These are phyloP conservation scores for Lactifluus pinguis DNA, from an alignment of 768 basidiomycete genomes.

Conservation along the genomic window DNA sequence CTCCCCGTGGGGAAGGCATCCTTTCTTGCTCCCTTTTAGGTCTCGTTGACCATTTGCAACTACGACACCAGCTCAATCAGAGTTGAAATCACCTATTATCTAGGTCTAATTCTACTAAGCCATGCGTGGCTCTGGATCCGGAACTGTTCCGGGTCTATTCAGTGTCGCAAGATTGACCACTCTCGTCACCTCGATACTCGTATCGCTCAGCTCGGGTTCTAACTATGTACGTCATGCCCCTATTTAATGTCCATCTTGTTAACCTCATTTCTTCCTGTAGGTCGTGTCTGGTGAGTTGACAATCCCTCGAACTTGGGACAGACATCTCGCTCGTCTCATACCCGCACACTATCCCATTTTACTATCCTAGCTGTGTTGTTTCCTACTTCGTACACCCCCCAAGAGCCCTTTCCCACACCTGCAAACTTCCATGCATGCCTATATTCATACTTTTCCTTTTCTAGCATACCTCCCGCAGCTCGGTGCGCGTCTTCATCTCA, in stretches of 20 bases:
- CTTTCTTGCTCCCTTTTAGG: too few species aligned
- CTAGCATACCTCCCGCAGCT: constrained; percentile 83
- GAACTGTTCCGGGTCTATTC: neutral
- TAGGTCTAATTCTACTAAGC: neutral
- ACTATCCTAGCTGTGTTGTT: neutral
- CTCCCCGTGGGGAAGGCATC: too few species aligned
- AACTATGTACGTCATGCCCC: constrained; percentile 50
- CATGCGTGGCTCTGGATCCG: neutral
- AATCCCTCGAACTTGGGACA: neutral
- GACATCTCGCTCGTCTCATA: neutral
- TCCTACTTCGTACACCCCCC: neutral
- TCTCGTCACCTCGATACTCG: constrained; percentile 47
- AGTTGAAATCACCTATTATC: neutral
- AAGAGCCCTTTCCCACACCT: neutral
- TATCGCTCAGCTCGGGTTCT: constrained; percentile 57
- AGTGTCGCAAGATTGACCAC: constrained; percentile 7
- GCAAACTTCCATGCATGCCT: neutral
- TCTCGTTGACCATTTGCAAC: too few species aligned
- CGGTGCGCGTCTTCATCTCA: constrained; percentile 61
- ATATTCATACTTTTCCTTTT: constrained; percentile 1
- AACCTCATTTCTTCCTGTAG: constrained; percentile 16
- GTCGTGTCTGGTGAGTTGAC: constrained; percentile 30
- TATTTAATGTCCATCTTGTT: neutral
- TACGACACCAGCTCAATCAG: too few species aligned
- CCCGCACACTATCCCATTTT: neutral